A percentile compares a stretch with the other conserved stretches of the same genome.
phyloP scores from a whole-genome alignment of 306 rosid species.

The Luffa aegyptiaca region DNA sequence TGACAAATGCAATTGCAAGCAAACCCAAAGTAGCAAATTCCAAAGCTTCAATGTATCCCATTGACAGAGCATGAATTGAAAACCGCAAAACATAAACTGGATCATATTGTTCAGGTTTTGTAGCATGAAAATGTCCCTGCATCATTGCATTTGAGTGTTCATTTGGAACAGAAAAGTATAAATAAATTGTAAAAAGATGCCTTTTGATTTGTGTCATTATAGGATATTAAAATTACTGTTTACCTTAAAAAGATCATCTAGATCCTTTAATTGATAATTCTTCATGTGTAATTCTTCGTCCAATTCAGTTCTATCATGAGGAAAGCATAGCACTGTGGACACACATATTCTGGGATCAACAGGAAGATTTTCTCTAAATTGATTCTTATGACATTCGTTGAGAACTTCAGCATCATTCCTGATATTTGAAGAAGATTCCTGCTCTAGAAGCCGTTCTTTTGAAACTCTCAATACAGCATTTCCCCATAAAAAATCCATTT shows the following conservation, averaged over 20 bases:
- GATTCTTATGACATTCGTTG: constrained; percentile 48
- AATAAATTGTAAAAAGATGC: background rate
- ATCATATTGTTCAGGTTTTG: constrained; percentile 45
- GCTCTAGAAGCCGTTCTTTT: constrained; percentile 29
- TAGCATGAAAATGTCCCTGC: constrained; percentile 31
- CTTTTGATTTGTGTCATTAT: background rate
- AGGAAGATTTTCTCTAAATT: constrained; percentile 48
- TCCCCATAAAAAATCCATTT: constrained; percentile 45
- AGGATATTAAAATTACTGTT: constrained; percentile 1
- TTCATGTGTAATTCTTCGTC: constrained; percentile 27
- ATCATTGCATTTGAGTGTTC: background rate
- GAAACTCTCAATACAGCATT: constrained; percentile 30
- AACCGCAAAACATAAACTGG: constrained; percentile 77
- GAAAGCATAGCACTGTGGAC: constrained; percentile 67
- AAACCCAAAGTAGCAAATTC: constrained; percentile 81
- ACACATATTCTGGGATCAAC: constrained; percentile 66
- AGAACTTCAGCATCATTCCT: constrained; percentile 42
- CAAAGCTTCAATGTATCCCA: constrained; percentile 60
- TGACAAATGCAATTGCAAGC: constrained; percentile 73
- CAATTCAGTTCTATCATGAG: constrained; percentile 43
- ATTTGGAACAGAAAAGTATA: background rate
- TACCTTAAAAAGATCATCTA: constrained; percentile 30
- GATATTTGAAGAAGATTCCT: constrained; percentile 15
- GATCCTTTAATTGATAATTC: constrained; percentile 19
- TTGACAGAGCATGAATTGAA: constrained; percentile 52